Evolutionary conservation across 31 red algal genomes (phyloP).

Genomic region (Pterothamnion heteromorphum): DNA sequence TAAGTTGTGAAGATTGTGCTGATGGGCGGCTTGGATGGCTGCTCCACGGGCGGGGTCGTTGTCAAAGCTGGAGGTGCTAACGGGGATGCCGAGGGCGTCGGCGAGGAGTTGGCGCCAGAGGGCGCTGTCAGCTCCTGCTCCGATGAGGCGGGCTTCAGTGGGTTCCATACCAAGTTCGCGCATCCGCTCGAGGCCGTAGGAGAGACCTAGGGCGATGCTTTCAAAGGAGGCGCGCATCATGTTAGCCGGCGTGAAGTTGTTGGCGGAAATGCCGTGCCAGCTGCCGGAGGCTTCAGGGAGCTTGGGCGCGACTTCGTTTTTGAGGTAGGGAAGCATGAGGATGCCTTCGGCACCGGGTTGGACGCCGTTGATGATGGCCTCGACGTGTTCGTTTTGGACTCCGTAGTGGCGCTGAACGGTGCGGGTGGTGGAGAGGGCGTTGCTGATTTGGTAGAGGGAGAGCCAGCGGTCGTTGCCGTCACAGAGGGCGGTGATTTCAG

Average conservation of each 20-base stretch:
- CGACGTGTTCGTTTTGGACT: neutral
- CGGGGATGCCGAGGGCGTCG: neutral
- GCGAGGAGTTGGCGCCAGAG: neutral
- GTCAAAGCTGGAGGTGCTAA: neutral
- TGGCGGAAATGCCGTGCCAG: neutral
- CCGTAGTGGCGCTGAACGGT: neutral
- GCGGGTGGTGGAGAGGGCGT: neutral
- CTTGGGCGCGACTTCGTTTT: slow-evolving; percentile 24
- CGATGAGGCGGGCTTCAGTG: neutral
- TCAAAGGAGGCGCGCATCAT: neutral
- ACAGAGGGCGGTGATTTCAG: neutral
- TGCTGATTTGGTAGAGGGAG: slow-evolving; percentile 6
- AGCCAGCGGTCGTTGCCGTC: slow-evolving; percentile 8
- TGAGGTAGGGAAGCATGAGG: slow-evolving; percentile 14
- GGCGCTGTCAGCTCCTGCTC: neutral
- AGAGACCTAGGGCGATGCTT: neutral
- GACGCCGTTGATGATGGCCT: neutral
- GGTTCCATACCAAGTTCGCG: neutral
- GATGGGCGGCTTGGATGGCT: neutral
- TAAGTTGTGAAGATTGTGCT: too few species aligned
- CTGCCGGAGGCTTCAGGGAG: neutral
- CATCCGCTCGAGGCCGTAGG: neutral
- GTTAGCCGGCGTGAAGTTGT: neutral
- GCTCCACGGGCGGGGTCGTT: neutral
- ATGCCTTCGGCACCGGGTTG: neutral